A percentile compares a stretch with the other conserved stretches of the same genome.
Conservation (phyloP, 1,139 yeast species). For the Taphrina communis region DNA sequence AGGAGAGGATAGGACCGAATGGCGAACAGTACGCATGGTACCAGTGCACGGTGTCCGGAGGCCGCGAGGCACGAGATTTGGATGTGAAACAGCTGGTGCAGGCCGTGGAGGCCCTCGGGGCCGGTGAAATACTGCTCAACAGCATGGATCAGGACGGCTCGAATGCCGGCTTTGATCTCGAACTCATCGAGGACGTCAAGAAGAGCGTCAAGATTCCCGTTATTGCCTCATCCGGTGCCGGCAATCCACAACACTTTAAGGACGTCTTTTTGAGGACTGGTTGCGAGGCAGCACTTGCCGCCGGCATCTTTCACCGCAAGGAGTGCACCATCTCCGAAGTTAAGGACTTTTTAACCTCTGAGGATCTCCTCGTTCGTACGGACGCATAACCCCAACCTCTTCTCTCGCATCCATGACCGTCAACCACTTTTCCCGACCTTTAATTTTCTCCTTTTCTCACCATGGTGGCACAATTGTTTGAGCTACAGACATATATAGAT, state of each 20-base stretch:
- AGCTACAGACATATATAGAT: constrained; percentile 13
- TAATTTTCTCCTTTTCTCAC: not conserved
- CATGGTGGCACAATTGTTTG: not conserved
- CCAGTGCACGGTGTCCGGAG: constrained; percentile 95
- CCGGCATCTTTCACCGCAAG: constrained; percentile 95
- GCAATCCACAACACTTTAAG: constrained; percentile 83
- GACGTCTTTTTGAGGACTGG: constrained; percentile 81
- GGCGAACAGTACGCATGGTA: constrained; percentile 90
- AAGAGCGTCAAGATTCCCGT: constrained; percentile 82
- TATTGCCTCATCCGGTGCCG: constrained; percentile 97
- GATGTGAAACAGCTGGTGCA: constrained; percentile 88
- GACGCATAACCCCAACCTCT: not conserved
- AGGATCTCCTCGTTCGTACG: constrained; percentile 58
- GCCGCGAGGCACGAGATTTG: constrained; percentile 83
- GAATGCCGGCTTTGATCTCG: constrained; percentile 88
- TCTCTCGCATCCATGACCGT: not conserved
- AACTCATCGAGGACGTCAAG: constrained; percentile 78
- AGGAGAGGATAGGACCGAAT: constrained; percentile 68
- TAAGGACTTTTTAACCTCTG: constrained; percentile 63
- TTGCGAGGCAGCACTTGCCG: constrained; percentile 96
- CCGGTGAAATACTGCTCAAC: constrained; percentile 89
- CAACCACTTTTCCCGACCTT: not conserved
- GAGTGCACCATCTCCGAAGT: constrained; percentile 88
- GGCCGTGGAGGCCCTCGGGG: constrained; percentile 93
- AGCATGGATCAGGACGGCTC: constrained; percentile 97